Conservation (phyloP, 2,329 filamentous ascomycete genomes). For the Cryphonectria naterciae region DNA sequence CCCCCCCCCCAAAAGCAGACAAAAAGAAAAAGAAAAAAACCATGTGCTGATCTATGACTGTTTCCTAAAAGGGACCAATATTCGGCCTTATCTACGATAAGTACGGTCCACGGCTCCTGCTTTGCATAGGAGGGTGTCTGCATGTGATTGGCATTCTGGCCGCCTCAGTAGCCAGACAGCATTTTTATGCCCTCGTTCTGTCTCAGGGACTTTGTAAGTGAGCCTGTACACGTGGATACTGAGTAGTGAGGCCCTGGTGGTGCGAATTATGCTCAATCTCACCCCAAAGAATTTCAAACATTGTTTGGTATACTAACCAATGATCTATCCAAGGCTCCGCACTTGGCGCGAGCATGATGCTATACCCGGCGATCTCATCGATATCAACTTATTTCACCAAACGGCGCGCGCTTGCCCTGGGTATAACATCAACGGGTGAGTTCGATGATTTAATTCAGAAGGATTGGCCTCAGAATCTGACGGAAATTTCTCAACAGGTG, state of each 20-base stretch:
- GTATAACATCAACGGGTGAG: constrained; percentile 24
- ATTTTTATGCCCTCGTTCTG: constrained; percentile 31
- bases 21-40: no score
- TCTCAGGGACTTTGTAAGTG: constrained; percentile 31
- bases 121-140: constrained; percentile 50
- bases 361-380: constrained; percentile 20
- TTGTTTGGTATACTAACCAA: background rate
- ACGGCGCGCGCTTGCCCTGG: constrained; percentile 35
- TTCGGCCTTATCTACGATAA: constrained; percentile 61
- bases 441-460: background rate
- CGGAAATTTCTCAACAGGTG: constrained; percentile 20
- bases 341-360: constrained; percentile 29
- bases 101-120: constrained; percentile 56
- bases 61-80: constrained; percentile 47
- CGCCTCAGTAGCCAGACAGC: constrained; percentile 44
- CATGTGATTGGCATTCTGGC: constrained; percentile 60
- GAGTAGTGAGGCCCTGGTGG: background rate
- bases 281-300: background rate
- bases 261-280: background rate
- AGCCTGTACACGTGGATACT: background rate
- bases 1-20: background rate
- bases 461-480: background rate
- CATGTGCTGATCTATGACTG: background rate
- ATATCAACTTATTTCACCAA: constrained; percentile 32
- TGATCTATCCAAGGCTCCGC: constrained; percentile 10